phyloP scores from a whole-genome alignment of 257 asterid species.

The Ilex aquifolium region DNA sequence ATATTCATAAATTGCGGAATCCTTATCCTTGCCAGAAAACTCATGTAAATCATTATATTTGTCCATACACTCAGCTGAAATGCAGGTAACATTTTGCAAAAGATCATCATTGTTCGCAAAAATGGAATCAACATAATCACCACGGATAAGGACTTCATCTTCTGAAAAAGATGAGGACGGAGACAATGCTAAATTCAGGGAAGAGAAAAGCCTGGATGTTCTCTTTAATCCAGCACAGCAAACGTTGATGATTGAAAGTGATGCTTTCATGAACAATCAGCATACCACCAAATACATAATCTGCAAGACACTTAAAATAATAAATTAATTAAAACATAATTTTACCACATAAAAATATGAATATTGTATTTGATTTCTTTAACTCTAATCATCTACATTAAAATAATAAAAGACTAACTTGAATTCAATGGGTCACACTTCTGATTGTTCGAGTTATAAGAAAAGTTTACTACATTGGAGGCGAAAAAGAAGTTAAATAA shows the following conservation, averaged over 20 bases:
- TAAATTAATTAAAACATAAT: no score
- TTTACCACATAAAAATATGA: no score
- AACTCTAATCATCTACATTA: no score
- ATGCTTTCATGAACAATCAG: constrained; percentile 11
- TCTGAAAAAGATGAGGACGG: not conserved
- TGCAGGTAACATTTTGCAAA: not conserved
- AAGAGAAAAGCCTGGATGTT: constrained; percentile 3
- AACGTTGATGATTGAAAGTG: constrained; percentile 5
- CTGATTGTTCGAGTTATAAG: no score
- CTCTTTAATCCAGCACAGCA: constrained; percentile 2
- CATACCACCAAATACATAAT: no score
- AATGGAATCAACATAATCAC: not conserved
- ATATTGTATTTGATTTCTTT: no score
- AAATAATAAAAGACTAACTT: no score
- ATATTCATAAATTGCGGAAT: not conserved
- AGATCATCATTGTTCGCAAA: not conserved
- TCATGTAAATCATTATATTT: not conserved
- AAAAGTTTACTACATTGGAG: no score
- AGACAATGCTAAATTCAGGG: not conserved
- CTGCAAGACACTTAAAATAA: no score
- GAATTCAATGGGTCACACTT: no score
- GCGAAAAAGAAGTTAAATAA: no score
- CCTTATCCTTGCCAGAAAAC: not conserved
- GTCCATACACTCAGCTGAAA: not conserved
- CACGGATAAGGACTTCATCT: not conserved